A percentile compares a stretch with the other conserved stretches of the same genome.
phyloP scores from a whole-genome alignment of 139 green algal genomes.

The Picochlorum sp. region DNA sequence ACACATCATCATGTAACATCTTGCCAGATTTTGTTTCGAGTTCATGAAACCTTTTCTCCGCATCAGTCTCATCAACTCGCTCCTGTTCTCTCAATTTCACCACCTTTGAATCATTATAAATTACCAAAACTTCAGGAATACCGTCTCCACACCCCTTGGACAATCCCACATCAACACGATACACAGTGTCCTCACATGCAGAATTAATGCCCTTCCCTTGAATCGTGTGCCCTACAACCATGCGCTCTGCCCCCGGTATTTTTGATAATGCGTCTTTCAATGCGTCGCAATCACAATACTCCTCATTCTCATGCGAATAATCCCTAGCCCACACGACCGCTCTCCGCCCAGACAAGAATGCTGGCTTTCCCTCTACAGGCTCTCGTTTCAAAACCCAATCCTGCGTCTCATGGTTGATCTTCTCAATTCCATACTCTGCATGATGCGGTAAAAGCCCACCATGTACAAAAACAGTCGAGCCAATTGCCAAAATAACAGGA shows the following conservation, averaged over 20 bases:
- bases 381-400: constrained; percentile 37
- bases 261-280: constrained; percentile 60
- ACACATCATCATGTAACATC: not conserved
- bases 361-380: constrained; percentile 23
- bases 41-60: not conserved
- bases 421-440: constrained; percentile 80
- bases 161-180: constrained; percentile 94
- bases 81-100: constrained; percentile 1
- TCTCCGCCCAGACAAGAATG: constrained; percentile 57
- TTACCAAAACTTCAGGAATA: constrained; percentile 60
- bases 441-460: constrained; percentile 85
- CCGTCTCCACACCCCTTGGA: constrained; percentile 79
- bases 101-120: constrained; percentile 34
- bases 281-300: constrained; percentile 72
- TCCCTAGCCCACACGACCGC: constrained; percentile 89
- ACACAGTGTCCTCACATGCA: constrained; percentile 72
- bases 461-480: constrained; percentile 92
- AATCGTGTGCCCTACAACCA: constrained; percentile 95
- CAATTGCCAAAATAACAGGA: constrained; percentile 58
- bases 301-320: constrained; percentile 69
- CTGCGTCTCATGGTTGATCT: constrained; percentile 72
- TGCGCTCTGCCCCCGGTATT: constrained; percentile 68
- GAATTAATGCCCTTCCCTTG: constrained; percentile 80
- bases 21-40: not conserved
- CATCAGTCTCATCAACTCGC: not conserved